Evolutionary conservation across 768 basidiomycete species (phyloP).

Genomic region (Tulasnella sp.): DNA sequence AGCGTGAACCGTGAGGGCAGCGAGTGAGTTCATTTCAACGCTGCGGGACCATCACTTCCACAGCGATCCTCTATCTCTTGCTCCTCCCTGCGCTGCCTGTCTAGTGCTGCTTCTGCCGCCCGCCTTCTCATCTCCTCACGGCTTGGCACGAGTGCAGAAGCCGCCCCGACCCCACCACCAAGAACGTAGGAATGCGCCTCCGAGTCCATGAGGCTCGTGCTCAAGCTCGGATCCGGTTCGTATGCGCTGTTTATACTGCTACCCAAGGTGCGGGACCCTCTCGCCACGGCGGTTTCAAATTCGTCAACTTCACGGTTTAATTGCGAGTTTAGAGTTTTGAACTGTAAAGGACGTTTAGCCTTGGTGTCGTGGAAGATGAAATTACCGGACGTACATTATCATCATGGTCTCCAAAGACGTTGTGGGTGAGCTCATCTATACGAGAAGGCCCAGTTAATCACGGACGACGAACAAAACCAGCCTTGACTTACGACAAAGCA

Average conservation of each 20-base stretch:
- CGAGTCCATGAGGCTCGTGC: neutral
- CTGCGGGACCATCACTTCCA: conserved; percentile 36
- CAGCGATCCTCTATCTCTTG: conserved; percentile 66
- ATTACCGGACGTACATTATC: conserved; percentile 47
- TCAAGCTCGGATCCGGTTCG: conserved; percentile 32
- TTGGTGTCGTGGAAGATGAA: neutral
- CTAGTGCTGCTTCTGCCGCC: conserved; percentile 53
- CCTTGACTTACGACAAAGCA: conserved; percentile 46
- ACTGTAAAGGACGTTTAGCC: conserved; percentile 35
- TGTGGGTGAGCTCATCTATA: conserved; percentile 60
- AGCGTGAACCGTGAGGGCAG: too few relatives aligned
- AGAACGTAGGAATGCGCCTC: conserved; percentile 38
- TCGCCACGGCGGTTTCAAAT: conserved; percentile 47
- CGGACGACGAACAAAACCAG: neutral
- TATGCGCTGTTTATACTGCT: conserved; percentile 39
- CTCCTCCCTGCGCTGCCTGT: conserved; percentile 53
- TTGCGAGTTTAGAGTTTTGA: conserved; percentile 66
- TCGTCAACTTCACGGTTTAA: conserved; percentile 65
- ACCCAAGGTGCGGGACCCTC: conserved; percentile 50
- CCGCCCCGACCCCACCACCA: conserved; percentile 41
- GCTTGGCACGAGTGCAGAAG: neutral
- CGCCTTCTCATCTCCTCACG: conserved; percentile 44
- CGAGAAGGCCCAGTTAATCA: neutral
- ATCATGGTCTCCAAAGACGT: conserved; percentile 64
- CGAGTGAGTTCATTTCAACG: conserved; percentile 8